Percentiles rank a stretch among this genome's conserved stretches.
Evolutionary conservation across 129 eudicot genomes (phyloP).

Genomic region (Pseudognaphalium luteoalbum): DNA sequence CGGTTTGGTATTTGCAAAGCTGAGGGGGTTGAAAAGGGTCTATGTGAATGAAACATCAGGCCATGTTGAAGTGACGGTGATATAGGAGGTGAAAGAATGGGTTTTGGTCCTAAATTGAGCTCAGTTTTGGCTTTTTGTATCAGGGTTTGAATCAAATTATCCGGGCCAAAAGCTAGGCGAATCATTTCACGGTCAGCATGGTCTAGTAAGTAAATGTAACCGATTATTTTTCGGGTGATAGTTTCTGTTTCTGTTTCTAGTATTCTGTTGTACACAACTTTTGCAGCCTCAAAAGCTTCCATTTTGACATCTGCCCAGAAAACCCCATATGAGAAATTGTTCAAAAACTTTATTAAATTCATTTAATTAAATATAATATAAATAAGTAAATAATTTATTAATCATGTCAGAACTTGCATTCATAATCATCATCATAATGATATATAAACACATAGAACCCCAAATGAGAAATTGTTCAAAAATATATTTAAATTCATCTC

Average conservation of each 20-base stretch:
- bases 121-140: slow-evolving; percentile 53
- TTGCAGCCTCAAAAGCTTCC: slow-evolving; percentile 61
- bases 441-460: slow-evolving; percentile 14
- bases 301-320: slow-evolving; percentile 42
- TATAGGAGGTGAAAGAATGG: slow-evolving; percentile 41
- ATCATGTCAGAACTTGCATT: neutral
- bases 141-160: slow-evolving; percentile 39
- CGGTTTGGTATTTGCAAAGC: slow-evolving; percentile 29
- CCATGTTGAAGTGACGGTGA: slow-evolving; percentile 41
- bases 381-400: neutral
- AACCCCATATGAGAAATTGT: slow-evolving; percentile 24
- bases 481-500: neutral
- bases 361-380: too few relatives aligned
- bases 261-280: slow-evolving; percentile 51
- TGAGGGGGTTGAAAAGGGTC: slow-evolving; percentile 30
- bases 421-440: neutral
- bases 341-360: neutral
- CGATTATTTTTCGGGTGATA: slow-evolving; percentile 49
- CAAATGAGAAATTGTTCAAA: neutral
- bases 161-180: slow-evolving; percentile 63
- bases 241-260: slow-evolving; percentile 53
- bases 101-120: slow-evolving; percentile 32
- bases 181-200: slow-evolving; percentile 58
- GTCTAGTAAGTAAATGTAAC: slow-evolving; percentile 50
- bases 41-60: slow-evolving; percentile 34